These are phyloP conservation scores for Allantophomopsis lycopodina DNA, from an alignment of 2,329 filamentous ascomycete genomes.

Conservation along the genomic window DNA sequence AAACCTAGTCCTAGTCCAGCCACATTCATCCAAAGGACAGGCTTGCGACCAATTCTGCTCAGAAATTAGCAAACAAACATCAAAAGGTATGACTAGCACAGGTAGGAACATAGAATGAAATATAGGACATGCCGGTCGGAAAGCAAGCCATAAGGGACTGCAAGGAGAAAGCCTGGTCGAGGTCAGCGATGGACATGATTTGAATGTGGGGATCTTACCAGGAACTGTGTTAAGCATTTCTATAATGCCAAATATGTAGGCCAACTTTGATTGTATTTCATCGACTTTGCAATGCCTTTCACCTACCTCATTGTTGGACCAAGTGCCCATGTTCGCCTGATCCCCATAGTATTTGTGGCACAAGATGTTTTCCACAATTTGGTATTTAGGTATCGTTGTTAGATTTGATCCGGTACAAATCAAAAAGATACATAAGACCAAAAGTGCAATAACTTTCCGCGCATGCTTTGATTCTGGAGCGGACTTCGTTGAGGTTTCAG, in stretches of 20 bases:
- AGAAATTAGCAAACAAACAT: not conserved
- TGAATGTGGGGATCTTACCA: no score
- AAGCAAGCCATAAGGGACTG: constrained; percentile 23
- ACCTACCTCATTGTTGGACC: constrained; percentile 15
- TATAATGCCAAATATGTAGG: not conserved
- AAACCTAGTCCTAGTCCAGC: constrained; percentile 4
- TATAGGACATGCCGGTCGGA: constrained; percentile 23
- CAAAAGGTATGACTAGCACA: no score
- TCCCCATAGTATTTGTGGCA: constrained; percentile 22
- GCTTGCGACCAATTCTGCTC: constrained; percentile 17
- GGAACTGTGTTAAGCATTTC: constrained; percentile 13
- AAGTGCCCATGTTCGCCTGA: constrained; percentile 9
- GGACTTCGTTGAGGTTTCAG: not conserved
- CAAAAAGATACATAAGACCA: no score
- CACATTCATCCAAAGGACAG: constrained; percentile 20
- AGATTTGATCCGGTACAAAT: no score
- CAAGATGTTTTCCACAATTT: constrained; percentile 24
- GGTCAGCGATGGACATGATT: not conserved
- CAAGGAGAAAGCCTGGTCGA: constrained; percentile 16
- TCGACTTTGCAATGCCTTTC: constrained; percentile 23
- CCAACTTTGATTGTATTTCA: constrained; percentile 20
- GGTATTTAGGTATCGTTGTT: constrained; percentile 10
- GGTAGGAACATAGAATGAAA: no score
- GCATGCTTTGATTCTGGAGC: no score
- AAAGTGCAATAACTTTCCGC: no score